Conservation (phyloP, 306 rosid species). For the Castanea mollissima region DNA sequence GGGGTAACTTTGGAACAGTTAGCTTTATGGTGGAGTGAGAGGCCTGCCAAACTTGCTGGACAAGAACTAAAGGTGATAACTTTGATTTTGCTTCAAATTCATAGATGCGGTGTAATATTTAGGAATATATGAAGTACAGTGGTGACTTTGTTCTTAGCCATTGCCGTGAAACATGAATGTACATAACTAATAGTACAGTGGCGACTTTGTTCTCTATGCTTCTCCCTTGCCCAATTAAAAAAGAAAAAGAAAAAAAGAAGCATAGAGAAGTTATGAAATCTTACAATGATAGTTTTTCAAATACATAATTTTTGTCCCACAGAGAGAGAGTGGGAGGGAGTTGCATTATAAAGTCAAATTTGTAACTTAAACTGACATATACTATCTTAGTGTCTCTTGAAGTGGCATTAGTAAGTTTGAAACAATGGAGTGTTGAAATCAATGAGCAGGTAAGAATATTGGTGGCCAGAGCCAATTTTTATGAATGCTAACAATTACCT, state of each 20-base stretch:
- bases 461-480: neutral
- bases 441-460: neutral
- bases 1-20: conserved; percentile 76
- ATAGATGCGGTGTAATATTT: neutral
- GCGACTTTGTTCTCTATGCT: too few species aligned
- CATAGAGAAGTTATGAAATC: neutral
- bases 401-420: neutral
- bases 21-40: conserved; percentile 87
- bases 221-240: too few species aligned
- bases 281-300: neutral
- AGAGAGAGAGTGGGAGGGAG: too few species aligned
- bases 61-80: conserved; percentile 64
- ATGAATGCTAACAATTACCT: neutral
- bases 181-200: too few species aligned
- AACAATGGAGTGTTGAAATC: neutral
- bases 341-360: neutral
- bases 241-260: neutral
- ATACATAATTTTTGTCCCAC: neutral
- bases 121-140: neutral
- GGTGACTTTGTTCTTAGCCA: neutral
- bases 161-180: neutral
- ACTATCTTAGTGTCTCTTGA: neutral
- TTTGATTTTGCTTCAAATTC: neutral
- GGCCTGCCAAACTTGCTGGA: conserved; percentile 80
- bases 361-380: neutral